Base-by-base conservation (phyloP, 352 stramenopile species). In the Pythium grandisporangium region DNA sequence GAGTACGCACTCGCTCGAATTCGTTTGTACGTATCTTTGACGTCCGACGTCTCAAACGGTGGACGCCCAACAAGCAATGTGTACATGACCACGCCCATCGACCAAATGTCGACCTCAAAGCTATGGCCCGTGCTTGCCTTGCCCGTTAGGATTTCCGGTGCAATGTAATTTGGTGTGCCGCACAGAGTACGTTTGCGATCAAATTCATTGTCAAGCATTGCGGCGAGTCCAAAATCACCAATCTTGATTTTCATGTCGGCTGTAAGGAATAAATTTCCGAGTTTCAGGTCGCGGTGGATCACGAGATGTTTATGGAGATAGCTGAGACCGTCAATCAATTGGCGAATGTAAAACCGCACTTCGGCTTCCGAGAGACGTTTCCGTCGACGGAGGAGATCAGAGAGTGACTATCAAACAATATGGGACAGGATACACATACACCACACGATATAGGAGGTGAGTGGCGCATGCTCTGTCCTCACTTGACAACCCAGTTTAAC, bases 41-140 rank as follows among this genome's bases (percentile, higher is more conserved):
- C 95, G 55, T 99, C 95, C 29, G 93, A 89, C 5, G 90, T 96
- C 65, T 99, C 94, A 46, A 98, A 99, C 0, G 96, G 96, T 14
- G 96, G 96, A n/a, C 94, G 94, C 5, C 96, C 96, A 5, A 99
- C 88, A 2, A 99, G 67, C 42, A 98, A 66, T 5, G 96, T 99
- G 67, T 96, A 99, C 58, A 98, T 89, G 54, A 99, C 96, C 6
- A 99, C 95, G 26, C 95, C 95, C 45, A 89, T 97, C 3, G 90
- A 98, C 96, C 96, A 99, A 29, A 98, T 86, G 58, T 99, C 96
- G 4, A 98, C 96, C 57, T 99, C 91, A 57, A 98, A 99, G 48
- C 90, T 98, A 67, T 99, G 95, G 43, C 94, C 94, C 20, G 83
- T 72, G 11, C 74, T 70, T 11, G 75, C 67, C 32, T 92, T 95